Base-by-base conservation (phyloP, 306 rosid species). In the Acacia crassicarpa region DNA sequence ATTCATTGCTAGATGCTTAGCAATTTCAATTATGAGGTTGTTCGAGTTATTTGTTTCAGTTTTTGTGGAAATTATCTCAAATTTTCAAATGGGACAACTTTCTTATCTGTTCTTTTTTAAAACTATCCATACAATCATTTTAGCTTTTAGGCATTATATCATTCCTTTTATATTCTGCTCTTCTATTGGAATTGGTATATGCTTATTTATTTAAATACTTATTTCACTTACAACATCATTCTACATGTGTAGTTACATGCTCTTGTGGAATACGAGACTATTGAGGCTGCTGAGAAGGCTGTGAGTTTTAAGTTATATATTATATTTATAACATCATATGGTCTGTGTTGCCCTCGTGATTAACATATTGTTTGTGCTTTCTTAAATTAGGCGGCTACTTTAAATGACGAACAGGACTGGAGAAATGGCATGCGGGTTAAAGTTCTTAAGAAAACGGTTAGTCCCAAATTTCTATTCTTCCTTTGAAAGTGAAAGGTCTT, bases 341-440 rank as follows among this genome's bases (percentile, higher is more conserved):
- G 54, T 62, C 70, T 84, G 19, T 51, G 30, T 81, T 61, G 62
- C 63, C 75, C 13, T 56, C 63, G 48, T 20, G 35, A 74, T 72
- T 81, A 45, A 86, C 80, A 73, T 27, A 59, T 72, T 53, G 44
- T 58, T 32, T 71, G 40, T 46, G 41, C 32, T 74, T 81, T 58
- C 41, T 79, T 69, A 78, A 46, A 25, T 77, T 81, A 96, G 99
- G 98, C 87, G 84, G 91, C 91, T 71, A 87, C 92, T 79, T 87
- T 96, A 75, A 94, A 90, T 58, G 78, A 96, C 67, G 92, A 91
- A 79, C 85, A 82, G 84, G 98, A 96, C 84, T 96, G 99, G 99
- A 91, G 99, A 86, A 92, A 88, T 87, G 95, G 99, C 89, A 83
- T 96, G 98, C 91, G 84, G 22, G 99, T 96, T 86, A 96, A 96